phyloP scores from a whole-genome alignment of 1,284 basidiomycete genomes.

The Mycena citricolor region DNA sequence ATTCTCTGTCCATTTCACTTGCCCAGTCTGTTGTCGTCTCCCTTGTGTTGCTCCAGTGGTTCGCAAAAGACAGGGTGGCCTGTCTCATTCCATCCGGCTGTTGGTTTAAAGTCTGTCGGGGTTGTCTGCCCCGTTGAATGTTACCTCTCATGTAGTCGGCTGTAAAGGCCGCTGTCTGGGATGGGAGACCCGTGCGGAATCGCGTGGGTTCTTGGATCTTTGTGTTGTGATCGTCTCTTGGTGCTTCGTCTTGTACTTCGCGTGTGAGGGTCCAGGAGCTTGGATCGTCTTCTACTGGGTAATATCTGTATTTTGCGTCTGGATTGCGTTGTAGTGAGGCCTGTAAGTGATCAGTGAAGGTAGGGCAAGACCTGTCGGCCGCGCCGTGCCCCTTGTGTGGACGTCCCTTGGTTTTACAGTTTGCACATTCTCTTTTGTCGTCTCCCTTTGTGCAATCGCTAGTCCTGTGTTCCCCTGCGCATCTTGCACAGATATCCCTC shows the following conservation, averaged over 20 bases:
- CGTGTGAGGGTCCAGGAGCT: constrained; percentile 1
- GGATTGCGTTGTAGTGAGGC: constrained; percentile 4
- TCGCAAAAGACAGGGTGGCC: neutral
- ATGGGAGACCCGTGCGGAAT: too few relatives aligned
- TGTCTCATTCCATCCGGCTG: neutral
- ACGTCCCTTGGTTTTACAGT: constrained; percentile 8
- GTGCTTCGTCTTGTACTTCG: neutral
- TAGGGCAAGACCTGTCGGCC: constrained; percentile 13
- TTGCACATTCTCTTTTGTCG: constrained; percentile 1
- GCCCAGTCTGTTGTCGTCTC: neutral
- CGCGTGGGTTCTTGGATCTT: too few relatives aligned
- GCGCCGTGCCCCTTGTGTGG: constrained; percentile 16
- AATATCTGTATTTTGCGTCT: constrained; percentile 18
- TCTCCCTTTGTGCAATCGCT: constrained; percentile 2
- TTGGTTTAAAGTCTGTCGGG: neutral
- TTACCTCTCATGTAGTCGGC: too few relatives aligned
- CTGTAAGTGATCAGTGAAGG: neutral
- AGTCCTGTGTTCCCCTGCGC: constrained; percentile 13
- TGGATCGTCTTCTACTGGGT: constrained; percentile 7
- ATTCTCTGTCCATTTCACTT: neutral
- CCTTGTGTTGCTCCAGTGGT: neutral
- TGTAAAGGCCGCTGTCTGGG: too few relatives aligned
- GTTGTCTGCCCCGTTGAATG: too few relatives aligned
- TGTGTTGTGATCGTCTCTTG: neutral
- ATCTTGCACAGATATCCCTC: constrained; percentile 11